A percentile compares a stretch with the other conserved stretches of the same genome.
Evolutionary conservation across 805 yeast genomes (phyloP).

Genomic region (Tanozyma kutaoensis): DNA sequence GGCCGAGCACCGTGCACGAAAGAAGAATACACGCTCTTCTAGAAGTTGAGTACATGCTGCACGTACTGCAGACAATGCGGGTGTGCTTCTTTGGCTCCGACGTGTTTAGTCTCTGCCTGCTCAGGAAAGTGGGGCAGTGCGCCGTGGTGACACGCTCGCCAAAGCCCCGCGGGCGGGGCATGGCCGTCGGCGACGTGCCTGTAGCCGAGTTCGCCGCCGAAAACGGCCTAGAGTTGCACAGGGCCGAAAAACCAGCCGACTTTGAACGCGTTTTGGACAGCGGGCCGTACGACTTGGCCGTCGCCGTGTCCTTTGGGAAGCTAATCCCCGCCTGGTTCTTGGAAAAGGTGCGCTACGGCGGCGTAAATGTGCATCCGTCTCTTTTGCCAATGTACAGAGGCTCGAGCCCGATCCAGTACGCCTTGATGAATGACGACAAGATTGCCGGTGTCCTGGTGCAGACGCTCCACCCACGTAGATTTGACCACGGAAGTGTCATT

Average conservation of each 20-base stretch:
- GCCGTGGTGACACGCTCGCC: constrained; percentile 55
- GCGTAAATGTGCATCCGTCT: constrained; percentile 90
- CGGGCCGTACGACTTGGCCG: constrained; percentile 40
- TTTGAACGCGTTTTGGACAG: constrained; percentile 11
- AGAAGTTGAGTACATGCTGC: neutral
- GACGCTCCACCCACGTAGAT: constrained; percentile 75
- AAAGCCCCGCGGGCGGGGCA: constrained; percentile 40
- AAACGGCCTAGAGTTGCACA: constrained; percentile 19
- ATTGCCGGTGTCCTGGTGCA: constrained; percentile 81
- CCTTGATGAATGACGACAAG: constrained; percentile 50
- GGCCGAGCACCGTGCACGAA: constrained; percentile 25
- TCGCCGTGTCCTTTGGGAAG: constrained; percentile 89
- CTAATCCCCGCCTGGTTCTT: constrained; percentile 61
- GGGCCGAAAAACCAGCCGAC: constrained; percentile 40
- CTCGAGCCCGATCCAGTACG: constrained; percentile 78
- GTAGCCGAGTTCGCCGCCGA: constrained; percentile 27
- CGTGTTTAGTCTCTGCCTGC: constrained; percentile 23
- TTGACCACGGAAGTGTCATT: constrained; percentile 68
- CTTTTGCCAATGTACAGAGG: constrained; percentile 74
- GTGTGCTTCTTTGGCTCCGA: constrained; percentile 77
- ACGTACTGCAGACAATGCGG: neutral
- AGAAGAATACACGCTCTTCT: constrained; percentile 9
- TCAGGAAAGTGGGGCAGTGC: neutral
- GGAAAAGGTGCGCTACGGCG: constrained; percentile 37
- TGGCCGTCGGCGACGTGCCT: constrained; percentile 37